Conservation (phyloP, 139 green algal genomes). For the Nannochloris sp. region DNA sequence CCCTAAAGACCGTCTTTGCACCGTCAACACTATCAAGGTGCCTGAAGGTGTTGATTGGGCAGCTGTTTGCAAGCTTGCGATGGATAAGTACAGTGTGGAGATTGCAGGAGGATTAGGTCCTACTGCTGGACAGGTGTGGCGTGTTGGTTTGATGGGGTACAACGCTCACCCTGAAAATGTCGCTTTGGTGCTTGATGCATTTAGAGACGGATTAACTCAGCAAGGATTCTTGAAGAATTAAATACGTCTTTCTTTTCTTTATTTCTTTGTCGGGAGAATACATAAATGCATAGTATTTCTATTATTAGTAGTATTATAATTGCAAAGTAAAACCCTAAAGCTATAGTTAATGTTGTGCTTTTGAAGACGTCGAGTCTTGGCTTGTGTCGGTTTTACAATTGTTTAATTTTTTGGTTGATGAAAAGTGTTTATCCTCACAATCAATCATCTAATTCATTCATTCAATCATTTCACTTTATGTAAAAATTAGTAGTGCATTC, state of each 20-base stretch:
- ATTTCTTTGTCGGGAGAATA: no score
- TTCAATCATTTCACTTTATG: background rate
- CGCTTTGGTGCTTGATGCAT: slow-evolving; percentile 67
- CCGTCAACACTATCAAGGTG: slow-evolving; percentile 90
- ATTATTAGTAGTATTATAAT: no score
- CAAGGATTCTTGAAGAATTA: slow-evolving; percentile 63
- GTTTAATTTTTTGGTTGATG: slow-evolving; percentile 4
- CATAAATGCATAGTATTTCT: no score
- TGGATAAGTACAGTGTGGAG: slow-evolving; percentile 69
- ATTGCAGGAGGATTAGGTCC: slow-evolving; percentile 73
- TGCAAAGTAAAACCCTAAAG: no score
- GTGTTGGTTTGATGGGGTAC: slow-evolving; percentile 82
- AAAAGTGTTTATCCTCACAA: no score
- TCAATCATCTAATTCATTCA: background rate
- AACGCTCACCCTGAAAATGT: slow-evolving; percentile 74
- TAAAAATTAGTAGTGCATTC: background rate
- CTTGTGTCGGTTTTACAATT: background rate
- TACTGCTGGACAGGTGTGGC: slow-evolving; percentile 71
- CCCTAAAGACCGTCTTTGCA: slow-evolving; percentile 63
- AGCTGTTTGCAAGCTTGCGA: slow-evolving; percentile 69
- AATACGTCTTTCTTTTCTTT: no score
- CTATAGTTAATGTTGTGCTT: no score
- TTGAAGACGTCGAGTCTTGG: background rate
- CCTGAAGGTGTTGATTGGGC: slow-evolving; percentile 76
- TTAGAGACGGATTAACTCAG: slow-evolving; percentile 70